Evolutionary conservation across 345 rosid species (phyloP).

Genomic region (Populus ilicifolia): DNA sequence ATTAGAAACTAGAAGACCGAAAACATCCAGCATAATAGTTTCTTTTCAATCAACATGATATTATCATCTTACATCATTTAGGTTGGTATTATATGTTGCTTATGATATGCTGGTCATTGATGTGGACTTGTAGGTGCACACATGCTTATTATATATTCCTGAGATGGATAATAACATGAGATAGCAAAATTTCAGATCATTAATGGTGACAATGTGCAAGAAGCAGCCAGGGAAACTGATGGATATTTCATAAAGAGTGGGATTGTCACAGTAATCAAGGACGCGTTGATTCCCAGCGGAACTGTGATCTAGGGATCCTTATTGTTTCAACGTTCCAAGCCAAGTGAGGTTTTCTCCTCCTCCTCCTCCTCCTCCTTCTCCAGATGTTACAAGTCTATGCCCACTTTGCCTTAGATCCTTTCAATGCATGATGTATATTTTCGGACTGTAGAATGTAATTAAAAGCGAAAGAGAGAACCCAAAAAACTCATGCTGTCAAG

Average conservation of each 20-base stretch:
- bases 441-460: constrained; percentile 16
- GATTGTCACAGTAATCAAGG: constrained; percentile 89
- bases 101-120: background rate
- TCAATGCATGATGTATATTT: constrained; percentile 15
- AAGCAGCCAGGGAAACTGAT: constrained; percentile 92
- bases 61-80: background rate
- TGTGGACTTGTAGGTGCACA: background rate
- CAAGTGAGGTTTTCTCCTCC: background rate
- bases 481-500: constrained; percentile 8
- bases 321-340: background rate
- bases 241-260: constrained; percentile 98
- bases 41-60: too few species aligned
- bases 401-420: constrained; percentile 6
- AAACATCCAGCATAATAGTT: too few species aligned
- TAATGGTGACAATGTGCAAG: constrained; percentile 81
- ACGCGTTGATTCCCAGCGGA: constrained; percentile 91
- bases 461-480: constrained; percentile 9
- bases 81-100: background rate
- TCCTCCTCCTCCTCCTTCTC: background rate
- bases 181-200: constrained; percentile 49
- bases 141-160: background rate
- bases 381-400: constrained; percentile 5
- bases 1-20: too few species aligned
- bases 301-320: constrained; percentile 48
- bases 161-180: background rate